Evolutionary conservation across 1,284 basidiomycete genomes (phyloP), one percentile per base, ranked within the genome.

Genomic region (Malassezia arunalokei): DNA sequence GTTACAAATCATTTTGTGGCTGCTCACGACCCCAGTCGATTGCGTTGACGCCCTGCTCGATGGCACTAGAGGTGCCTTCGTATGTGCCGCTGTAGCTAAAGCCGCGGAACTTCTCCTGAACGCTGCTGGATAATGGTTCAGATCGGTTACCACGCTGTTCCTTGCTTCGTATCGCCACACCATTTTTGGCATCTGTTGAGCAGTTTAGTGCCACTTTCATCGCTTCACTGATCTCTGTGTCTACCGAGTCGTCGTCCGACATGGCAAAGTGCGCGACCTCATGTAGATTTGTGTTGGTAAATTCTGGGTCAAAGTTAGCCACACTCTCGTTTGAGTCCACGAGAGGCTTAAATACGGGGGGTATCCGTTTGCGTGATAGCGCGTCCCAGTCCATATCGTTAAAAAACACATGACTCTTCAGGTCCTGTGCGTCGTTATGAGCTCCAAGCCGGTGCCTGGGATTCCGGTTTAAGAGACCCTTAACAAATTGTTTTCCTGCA

Each of bases 401-500:
- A 79, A 99, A 98, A 78, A 98, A 99, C 1, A 88, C 77, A 70
- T 99, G 94, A 66, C 88, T 88, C 74, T 95, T 98, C 56, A 98
- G 81, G 68, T 99, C 92, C 51, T 80, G 87, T 0, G 94, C 83
- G 70, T 95, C 94, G 32, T 87, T 82, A 51, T 82, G 80, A 0
- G 92, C 86, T 14, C 94, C 94, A 1, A 99, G 79, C 28, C 94
- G 86, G 73, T 96, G 89, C 70, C 88, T 90, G 5, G 94, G 94
- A 75, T 98, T 98, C 43, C 94, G 84, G 76, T 96, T 98, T 45
- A 99, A 80, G 41, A 99, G 83, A 55, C 89, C 90, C 76, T 98
- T 98, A 70, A 99, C 94, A 65, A 99, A 99, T 76, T 94, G 87
- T 77, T 99, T 99, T 50, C 94, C 94, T 54, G 96, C 91, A 66